Percentiles rank a stretch among this genome's conserved stretches.
Evolutionary conservation across 345 rosid species (phyloP).

Genomic region (Geranium brycei): DNA sequence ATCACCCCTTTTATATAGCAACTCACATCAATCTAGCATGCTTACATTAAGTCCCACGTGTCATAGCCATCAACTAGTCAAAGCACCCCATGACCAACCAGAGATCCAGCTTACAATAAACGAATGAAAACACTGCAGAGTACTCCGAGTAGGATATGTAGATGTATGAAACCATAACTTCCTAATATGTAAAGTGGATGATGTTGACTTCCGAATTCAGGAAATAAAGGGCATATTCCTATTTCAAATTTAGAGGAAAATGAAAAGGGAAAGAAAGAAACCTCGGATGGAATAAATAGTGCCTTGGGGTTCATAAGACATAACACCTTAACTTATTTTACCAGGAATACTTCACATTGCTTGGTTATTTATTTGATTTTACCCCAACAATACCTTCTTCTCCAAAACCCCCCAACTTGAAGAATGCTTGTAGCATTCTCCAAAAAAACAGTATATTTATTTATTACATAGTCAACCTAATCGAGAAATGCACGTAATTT

Average conservation of each 20-base stretch:
- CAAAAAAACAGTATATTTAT: too few species aligned
- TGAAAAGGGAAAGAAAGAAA: too few species aligned
- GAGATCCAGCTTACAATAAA: not conserved
- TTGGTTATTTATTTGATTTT: too few species aligned
- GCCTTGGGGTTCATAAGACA: not conserved
- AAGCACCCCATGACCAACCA: not conserved
- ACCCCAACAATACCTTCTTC: not conserved
- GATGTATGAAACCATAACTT: too few species aligned
- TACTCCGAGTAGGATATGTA: not conserved
- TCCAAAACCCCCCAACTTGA: not conserved
- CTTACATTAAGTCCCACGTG: too few species aligned
- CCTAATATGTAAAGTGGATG: too few species aligned
- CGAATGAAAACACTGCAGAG: not conserved
- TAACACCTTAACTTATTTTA: not conserved
- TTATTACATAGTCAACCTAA: too few species aligned
- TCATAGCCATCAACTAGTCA: too few species aligned
- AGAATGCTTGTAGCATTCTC: not conserved
- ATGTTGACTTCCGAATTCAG: not conserved
- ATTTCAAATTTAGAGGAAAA: too few species aligned
- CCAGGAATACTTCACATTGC: not conserved
- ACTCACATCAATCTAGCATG: not conserved
- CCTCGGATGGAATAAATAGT: too few species aligned
- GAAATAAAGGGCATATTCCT: too few species aligned
- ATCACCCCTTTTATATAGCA: not conserved
- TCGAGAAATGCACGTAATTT: too few species aligned